Evolutionary conservation across 495 filamentous ascomycete genomes (phyloP).

Genomic region (Pyrenula massariospora): DNA sequence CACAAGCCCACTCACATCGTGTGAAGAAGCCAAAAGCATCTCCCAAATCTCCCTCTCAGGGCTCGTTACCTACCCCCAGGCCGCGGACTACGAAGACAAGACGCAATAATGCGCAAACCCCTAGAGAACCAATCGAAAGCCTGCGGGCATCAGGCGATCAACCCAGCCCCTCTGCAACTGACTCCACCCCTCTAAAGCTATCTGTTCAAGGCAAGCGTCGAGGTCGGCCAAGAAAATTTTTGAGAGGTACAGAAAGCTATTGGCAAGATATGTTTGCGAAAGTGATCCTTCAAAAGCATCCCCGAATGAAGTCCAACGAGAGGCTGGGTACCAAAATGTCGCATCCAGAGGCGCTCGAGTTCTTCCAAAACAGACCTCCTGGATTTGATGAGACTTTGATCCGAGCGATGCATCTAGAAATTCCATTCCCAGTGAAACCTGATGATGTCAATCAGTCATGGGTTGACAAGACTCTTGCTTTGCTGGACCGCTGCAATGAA

Average conservation of each 20-base stretch:
- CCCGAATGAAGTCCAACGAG: neutral
- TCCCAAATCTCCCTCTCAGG: neutral
- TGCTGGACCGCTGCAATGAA: neutral
- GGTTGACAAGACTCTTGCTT: neutral
- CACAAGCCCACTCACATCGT: neutral
- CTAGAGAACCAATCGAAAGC: neutral
- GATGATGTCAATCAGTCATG: neutral
- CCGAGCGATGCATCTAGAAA: neutral
- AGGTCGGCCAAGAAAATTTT: conserved; percentile 21
- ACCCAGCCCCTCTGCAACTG: neutral
- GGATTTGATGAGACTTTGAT: neutral
- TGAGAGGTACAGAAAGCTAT: conserved; percentile 19
- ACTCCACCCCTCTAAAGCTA: neutral
- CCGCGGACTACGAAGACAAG: neutral
- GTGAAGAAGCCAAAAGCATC: neutral
- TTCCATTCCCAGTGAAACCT: neutral
- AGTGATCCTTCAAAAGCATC: neutral
- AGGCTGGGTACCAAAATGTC: conserved; percentile 1
- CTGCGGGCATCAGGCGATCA: neutral
- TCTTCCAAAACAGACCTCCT: neutral
- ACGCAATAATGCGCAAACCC: neutral
- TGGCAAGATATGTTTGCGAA: conserved; percentile 7
- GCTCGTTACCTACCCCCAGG: neutral
- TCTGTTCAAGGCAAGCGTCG: neutral
- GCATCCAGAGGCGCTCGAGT: neutral